Evolutionary conservation across 768 basidiomycete genomes (phyloP).

Genomic region (Lactarius quietus): DNA sequence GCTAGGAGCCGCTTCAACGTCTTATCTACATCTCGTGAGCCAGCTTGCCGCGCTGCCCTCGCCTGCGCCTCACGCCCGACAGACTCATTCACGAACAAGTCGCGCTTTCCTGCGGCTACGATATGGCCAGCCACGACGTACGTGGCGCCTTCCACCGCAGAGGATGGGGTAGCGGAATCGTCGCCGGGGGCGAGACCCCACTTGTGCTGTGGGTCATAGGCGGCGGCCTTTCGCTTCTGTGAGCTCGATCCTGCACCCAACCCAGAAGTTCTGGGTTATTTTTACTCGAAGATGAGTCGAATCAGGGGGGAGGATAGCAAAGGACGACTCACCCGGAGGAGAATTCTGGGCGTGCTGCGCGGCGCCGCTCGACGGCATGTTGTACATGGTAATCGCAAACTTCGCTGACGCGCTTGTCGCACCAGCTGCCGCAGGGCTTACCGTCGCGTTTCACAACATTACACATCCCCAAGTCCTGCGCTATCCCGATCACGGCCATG

Average conservation of each 20-base stretch:
- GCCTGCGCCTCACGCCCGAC: conserved; percentile 81
- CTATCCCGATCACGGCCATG: conserved; percentile 81
- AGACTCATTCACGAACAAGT: conserved; percentile 61
- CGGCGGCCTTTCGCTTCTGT: conserved; percentile 40
- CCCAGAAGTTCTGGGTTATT: conserved; percentile 61
- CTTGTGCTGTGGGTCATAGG: conserved; percentile 66
- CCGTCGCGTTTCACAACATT: conserved; percentile 74
- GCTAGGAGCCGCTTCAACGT: conserved; percentile 57
- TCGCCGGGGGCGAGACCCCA: conserved; percentile 68
- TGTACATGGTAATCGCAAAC: conserved; percentile 93
- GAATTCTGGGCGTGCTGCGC: conserved; percentile 84
- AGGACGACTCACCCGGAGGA: conserved; percentile 60
- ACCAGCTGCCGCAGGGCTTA: conserved; percentile 81
- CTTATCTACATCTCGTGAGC: conserved; percentile 56
- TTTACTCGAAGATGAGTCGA: neutral
- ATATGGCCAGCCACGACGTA: conserved; percentile 83
- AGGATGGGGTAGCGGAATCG: conserved; percentile 21
- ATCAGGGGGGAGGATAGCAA: neutral
- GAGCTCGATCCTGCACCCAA: conserved; percentile 41
- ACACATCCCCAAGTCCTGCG: conserved; percentile 86
- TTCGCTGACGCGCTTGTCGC: conserved; percentile 80
- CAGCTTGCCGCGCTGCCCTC: conserved; percentile 60
- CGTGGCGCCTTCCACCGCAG: conserved; percentile 46
- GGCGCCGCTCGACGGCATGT: conserved; percentile 66
- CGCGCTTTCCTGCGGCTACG: conserved; percentile 45